Percentiles rank a stretch among this genome's conserved stretches.
Evolutionary conservation across 1,284 basidiomycete genomes (phyloP).

Genomic region (Phlebopus sp.): DNA sequence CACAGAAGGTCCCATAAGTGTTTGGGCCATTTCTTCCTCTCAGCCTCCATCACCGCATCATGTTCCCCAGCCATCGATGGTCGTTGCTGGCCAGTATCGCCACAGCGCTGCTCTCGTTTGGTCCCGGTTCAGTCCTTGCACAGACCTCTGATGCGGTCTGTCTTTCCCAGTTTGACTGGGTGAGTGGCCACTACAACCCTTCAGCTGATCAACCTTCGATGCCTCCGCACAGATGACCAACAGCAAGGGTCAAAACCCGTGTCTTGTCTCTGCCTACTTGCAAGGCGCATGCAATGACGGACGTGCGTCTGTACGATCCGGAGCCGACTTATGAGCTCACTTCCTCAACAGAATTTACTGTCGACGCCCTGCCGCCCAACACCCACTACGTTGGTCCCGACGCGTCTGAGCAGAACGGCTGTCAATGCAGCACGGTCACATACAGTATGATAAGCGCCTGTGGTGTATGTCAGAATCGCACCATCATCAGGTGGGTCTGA

Average conservation of each 20-base stretch:
- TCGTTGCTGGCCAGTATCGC: conserved; percentile 16
- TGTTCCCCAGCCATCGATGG: conserved; percentile 7
- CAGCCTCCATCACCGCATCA: conserved; percentile 13
- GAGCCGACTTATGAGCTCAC: background rate
- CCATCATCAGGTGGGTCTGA: conserved; percentile 15
- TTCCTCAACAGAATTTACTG: conserved; percentile 22
- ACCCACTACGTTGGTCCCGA: conserved; percentile 26
- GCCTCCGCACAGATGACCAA: conserved; percentile 31
- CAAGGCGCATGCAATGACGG: conserved; percentile 29
- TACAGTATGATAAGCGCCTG: conserved; percentile 36
- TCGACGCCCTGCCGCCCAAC: conserved; percentile 13
- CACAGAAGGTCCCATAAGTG: background rate
- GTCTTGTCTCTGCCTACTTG: conserved; percentile 33
- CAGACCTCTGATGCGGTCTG: conserved; percentile 21
- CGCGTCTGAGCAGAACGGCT: conserved; percentile 15
- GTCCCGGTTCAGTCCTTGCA: conserved; percentile 16
- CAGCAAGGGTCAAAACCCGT: conserved; percentile 32
- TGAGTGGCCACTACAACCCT: conserved; percentile 7
- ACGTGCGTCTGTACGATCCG: conserved; percentile 21
- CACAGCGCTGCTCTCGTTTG: conserved; percentile 12
- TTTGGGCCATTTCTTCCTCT: background rate
- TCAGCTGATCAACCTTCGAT: background rate
- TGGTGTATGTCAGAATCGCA: conserved; percentile 30
- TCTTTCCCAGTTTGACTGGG: conserved; percentile 23
- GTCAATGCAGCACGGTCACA: conserved; percentile 33